These are phyloP conservation scores for Xerocomellus chrysenteron DNA, from an alignment of 768 basidiomycete genomes.

Conservation along the genomic window DNA sequence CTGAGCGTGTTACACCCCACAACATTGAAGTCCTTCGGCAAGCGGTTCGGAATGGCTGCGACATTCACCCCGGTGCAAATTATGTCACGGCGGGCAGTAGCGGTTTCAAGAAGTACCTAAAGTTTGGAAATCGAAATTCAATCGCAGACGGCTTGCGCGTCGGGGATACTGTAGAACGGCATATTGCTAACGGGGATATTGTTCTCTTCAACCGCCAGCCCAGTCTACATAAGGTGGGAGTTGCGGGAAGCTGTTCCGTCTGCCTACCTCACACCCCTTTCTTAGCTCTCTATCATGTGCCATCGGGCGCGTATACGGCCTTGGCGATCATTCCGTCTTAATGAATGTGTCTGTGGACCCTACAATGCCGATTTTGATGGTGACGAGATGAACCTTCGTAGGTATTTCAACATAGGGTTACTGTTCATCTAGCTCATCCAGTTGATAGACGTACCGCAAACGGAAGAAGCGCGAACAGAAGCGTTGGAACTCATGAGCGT, in stretches of 20 bases:
- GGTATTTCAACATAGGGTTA: slow-evolving; percentile 28
- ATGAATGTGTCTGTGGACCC: slow-evolving; percentile 98
- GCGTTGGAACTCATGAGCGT: slow-evolving; percentile 97
- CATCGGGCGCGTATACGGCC: slow-evolving; percentile 95
- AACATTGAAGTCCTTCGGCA: slow-evolving; percentile 77
- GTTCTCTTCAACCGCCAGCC: slow-evolving; percentile 99
- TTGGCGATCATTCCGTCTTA: slow-evolving; percentile 95
- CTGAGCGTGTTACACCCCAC: slow-evolving; percentile 89
- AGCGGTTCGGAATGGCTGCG: slow-evolving; percentile 85
- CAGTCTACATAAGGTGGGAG: slow-evolving; percentile 85
- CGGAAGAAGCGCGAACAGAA: slow-evolving; percentile 96
- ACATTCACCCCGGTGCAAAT: slow-evolving; percentile 93
- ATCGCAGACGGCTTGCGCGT: slow-evolving; percentile 81
- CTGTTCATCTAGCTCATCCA: slow-evolving; percentile 1
- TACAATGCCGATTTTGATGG: slow-evolving; percentile 99
- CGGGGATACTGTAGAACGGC: slow-evolving; percentile 93
- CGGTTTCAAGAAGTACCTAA: slow-evolving; percentile 82
- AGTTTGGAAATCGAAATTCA: slow-evolving; percentile 77
- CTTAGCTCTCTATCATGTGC: slow-evolving; percentile 95
- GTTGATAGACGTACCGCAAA: slow-evolving; percentile 88
- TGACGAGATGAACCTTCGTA: slow-evolving; percentile 99
- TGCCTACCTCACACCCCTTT: slow-evolving; percentile 5
- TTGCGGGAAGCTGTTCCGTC: not conserved
- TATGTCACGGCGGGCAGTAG: slow-evolving; percentile 82
- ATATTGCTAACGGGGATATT: slow-evolving; percentile 93